Base-by-base conservation (phyloP, 2,329 filamentous ascomycete genomes). In the Nakataea oryzae region DNA sequence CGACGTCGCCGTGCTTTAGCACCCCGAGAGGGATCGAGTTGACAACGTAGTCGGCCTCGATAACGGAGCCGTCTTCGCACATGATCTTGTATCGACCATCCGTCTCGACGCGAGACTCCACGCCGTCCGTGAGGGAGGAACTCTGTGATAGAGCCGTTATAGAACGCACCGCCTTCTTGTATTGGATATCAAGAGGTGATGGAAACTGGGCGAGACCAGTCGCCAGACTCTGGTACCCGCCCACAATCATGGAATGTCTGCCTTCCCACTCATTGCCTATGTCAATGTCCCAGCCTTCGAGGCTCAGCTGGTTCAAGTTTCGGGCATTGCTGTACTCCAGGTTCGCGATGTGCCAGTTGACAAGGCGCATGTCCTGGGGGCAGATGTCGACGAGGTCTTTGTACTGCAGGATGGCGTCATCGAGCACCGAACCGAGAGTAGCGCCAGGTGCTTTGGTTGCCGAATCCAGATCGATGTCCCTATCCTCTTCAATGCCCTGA, bases 291-390 rank as follows among this genome's bases (percentile, higher is more conserved):
- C 96, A 97, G 0, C 93, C 88, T 9, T 88, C 86, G 17, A 99
- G 83, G 73, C 93, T 97, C 24, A 99, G 83, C 65, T 89, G 88
- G 66, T 89, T 87, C 62, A 96, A 86, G 66, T 92, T 96, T 2
- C 87, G 90, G 2, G 95, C 95, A 73, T 97, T 99, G 65, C 93
- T 96, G 71, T 99, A 99, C 74, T 99, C 95, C 17, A 99, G 81
- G 71, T 99, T 99, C 66, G 96, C 96, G 73, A 97, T 89, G 74
- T 99, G 96, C 95, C 95, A 99, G 70, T 97, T 99, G 70, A 97
- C 82, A 21, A 99, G 79, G 57, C 95, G 86, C 74, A 96, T 87
- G 70, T 99, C 95, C 70, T 91, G 90, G 1, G 93, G 84, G 17
- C 86, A 90, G 61, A 99, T 77, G 63, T 96, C 88, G 30, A 97